These are phyloP conservation scores for Camellia sinensis DNA, from an alignment of 148 eudicot genomes.

Conservation along the genomic window DNA sequence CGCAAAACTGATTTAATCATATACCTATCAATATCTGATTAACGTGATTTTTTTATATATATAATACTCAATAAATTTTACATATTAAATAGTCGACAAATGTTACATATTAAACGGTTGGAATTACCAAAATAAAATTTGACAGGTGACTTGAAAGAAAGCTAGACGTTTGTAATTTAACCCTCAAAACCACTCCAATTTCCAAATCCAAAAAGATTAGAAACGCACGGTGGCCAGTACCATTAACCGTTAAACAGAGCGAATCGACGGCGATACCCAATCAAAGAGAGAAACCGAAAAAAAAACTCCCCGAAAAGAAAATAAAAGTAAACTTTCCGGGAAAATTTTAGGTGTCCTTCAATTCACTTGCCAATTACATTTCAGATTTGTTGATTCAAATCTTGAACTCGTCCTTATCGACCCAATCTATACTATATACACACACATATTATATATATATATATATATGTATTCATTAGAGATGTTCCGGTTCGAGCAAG, in stretches of 20 bases:
- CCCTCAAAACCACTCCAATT: too few species aligned
- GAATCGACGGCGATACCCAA: neutral
- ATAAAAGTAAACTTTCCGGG: neutral
- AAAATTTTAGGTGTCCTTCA: neutral
- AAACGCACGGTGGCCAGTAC: slow-evolving; percentile 1
- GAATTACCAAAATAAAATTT: too few species aligned
- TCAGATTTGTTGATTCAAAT: slow-evolving; percentile 12
- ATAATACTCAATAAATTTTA: too few species aligned
- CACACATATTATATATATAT: neutral
- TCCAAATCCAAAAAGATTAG: neutral
- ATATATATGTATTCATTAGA: neutral
- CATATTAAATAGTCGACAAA: too few species aligned
- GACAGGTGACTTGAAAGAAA: too few species aligned
- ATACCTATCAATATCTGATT: too few species aligned
- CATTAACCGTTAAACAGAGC: neutral
- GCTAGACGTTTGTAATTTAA: too few species aligned
- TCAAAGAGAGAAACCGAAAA: neutral
- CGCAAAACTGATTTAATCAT: too few species aligned
- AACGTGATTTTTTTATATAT: too few species aligned
- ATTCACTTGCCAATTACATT: neutral
- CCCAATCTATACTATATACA: neutral
- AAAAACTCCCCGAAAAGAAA: neutral
- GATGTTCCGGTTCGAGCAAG: slow-evolving; percentile 28
- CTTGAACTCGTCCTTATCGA: neutral
- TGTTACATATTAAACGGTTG: too few species aligned